Conservation (phyloP, 2,329 filamentous ascomycete genomes). For the Xenoacremonium recifei region DNA sequence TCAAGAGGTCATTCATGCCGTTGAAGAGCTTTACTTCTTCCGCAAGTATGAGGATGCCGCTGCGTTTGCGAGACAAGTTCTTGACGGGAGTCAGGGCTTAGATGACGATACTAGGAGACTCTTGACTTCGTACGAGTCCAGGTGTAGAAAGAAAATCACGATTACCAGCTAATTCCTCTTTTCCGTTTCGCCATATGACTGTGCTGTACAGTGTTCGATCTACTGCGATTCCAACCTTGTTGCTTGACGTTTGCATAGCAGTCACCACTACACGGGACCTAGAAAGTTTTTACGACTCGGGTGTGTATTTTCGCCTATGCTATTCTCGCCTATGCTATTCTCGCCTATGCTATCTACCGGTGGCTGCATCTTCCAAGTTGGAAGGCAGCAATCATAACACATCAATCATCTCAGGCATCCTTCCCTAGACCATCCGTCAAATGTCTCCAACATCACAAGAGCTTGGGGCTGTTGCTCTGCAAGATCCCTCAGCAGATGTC, state of each 20-base stretch:
- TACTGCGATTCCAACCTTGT: no score
- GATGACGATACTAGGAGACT: slow-evolving; percentile 43
- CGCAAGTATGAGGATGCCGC: slow-evolving; percentile 44
- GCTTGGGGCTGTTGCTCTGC: no score
- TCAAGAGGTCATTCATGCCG: slow-evolving; percentile 53
- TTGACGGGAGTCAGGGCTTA: slow-evolving; percentile 33
- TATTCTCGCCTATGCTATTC: background rate
- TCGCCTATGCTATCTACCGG: background rate
- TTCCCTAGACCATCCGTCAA: no score
- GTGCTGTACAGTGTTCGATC: no score
- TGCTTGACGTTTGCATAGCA: background rate
- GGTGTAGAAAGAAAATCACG: slow-evolving; percentile 35
- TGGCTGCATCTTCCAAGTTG: no score
- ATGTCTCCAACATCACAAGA: no score
- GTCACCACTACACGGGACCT: background rate
- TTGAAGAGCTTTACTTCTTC: slow-evolving; percentile 59
- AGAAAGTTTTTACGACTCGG: background rate
- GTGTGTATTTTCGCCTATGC: background rate
- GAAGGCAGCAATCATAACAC: no score
- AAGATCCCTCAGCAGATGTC: no score
- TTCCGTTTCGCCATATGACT: no score
- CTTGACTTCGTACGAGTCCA: slow-evolving; percentile 42
- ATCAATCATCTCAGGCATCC: no score
- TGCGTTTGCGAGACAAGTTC: slow-evolving; percentile 36
- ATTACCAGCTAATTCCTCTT: background rate